Evolutionary conservation across 805 yeast species (phyloP), one percentile per base, ranked within the genome.

Genomic region (Yamadazyma scolyti): DNA sequence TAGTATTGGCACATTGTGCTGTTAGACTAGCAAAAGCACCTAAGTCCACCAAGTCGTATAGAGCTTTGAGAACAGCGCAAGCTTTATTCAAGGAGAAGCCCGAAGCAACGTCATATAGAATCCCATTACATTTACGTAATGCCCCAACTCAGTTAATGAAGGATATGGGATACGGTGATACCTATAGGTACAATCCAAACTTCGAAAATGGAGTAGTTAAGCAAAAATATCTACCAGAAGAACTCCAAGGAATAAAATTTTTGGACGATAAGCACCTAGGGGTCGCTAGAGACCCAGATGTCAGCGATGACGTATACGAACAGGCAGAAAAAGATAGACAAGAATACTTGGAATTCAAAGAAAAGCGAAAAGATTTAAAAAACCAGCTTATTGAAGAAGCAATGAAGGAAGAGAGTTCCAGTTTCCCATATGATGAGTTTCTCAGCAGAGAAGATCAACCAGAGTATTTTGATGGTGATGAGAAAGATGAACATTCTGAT

Each of bases 101-200:
- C 2, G 72, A 66, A 8, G 62, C 73, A 30, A 75, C 77, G 11
- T 71, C 76, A 23, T 75, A 85, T 4, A 74, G 80, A 2, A 77
- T 82, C 1, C 95, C 94, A 0, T 44, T 81, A 47, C 97, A 93
- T 56, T 64, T 93, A 21, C 71, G 97, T 42, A 94, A 93, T 54
- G 97, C 98, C 0, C 98, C 99, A 2, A 94, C 98, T 0, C 70
- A 68, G 45, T 65, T 93, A 27, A 93, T 93, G 98, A 72, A 77
- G 34, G 95, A 87, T 30, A 48, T 88, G 37, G 97, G 95, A 0
- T 90, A 89, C 52, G 82, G 84, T 11, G 74, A 80, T 32, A 80
- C 78, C 10, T 93, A 93, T 60, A 86, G 87, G 54, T 94, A 93
- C 56, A 88, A 88, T 45, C 98, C 98, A 0, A 71, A 77, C 42